A percentile compares a stretch with the other conserved stretches of the same genome.
Conservation (phyloP, 495 filamentous ascomycete genomes). For the Aspergillus nanangensis region DNA sequence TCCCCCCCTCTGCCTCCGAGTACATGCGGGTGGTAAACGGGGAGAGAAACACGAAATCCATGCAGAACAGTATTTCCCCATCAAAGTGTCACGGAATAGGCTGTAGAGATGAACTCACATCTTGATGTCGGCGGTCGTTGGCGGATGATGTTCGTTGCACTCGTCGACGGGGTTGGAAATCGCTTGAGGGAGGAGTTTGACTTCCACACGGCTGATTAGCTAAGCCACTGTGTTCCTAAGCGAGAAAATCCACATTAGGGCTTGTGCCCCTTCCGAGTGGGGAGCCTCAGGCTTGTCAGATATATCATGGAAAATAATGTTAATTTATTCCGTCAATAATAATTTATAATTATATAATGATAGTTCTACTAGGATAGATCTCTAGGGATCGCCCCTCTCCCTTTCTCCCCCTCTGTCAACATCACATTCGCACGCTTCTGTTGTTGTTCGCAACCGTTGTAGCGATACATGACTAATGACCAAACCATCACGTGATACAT, state of each 20-base stretch:
- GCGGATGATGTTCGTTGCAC: constrained; percentile 50
- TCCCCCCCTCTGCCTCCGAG: constrained; percentile 1
- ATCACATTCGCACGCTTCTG: too few species aligned
- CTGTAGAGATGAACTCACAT: constrained; percentile 45
- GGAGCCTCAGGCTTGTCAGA: background rate
- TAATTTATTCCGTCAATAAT: too few species aligned
- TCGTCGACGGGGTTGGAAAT: constrained; percentile 36
- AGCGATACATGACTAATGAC: too few species aligned
- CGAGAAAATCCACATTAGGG: constrained; percentile 38
- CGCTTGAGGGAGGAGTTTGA: constrained; percentile 43
- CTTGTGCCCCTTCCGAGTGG: constrained; percentile 25
- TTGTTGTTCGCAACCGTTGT: too few species aligned
- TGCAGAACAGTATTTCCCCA: constrained; percentile 13
- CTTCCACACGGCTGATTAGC: constrained; percentile 40
- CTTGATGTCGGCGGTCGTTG: constrained; percentile 53
- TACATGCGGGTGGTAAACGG: constrained; percentile 5
- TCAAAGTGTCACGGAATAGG: constrained; percentile 8
- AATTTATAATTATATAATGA: too few species aligned
- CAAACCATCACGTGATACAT: too few species aligned
- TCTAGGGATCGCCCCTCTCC: too few species aligned
- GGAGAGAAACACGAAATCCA: constrained; percentile 13
- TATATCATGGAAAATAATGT: background rate
- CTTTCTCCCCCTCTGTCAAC: too few species aligned
- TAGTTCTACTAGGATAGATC: too few species aligned
- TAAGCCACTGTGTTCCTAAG: constrained; percentile 43